Evolutionary conservation across 495 filamentous ascomycete genomes (phyloP).

Genomic region (Podospora didyma): DNA sequence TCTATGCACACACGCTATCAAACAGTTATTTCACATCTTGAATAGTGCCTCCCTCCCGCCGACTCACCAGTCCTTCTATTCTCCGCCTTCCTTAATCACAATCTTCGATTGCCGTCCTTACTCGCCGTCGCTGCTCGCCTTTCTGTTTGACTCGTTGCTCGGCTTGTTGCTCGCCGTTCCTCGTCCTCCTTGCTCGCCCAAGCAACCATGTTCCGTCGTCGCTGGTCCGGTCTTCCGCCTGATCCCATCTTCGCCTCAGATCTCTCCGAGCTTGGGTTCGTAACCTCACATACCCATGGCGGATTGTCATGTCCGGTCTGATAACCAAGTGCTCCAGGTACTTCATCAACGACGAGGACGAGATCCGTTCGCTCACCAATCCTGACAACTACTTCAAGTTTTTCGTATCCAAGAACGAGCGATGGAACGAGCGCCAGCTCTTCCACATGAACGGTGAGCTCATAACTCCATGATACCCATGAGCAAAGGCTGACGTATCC

Average conservation of each 20-base stretch:
- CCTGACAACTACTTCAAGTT: constrained; percentile 67
- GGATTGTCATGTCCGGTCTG: too few species aligned
- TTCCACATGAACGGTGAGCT: constrained; percentile 65
- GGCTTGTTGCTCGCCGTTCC: too few species aligned
- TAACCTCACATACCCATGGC: background rate
- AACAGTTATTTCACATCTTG: too few species aligned
- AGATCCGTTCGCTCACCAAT: constrained; percentile 63
- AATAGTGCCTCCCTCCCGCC: too few species aligned
- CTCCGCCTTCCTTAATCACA: too few species aligned
- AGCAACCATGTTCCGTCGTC: constrained; percentile 64
- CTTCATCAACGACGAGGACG: constrained; percentile 65
- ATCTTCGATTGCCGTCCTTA: too few species aligned
- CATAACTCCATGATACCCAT: background rate
- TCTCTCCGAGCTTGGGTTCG: constrained; percentile 67
- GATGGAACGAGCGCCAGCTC: constrained; percentile 65
- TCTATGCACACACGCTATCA: too few species aligned
- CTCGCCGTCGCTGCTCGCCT: too few species aligned
- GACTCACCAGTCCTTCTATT: too few species aligned
- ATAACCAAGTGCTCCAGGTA: constrained; percentile 48
- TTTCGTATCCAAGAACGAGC: constrained; percentile 64
- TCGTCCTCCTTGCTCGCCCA: too few species aligned
- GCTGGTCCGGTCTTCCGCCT: constrained; percentile 58
- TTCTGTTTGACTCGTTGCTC: too few species aligned
- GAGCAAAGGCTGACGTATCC: background rate
- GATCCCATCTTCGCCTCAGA: constrained; percentile 63